These are phyloP conservation scores for Saccharomyces uvarum DNA, from an alignment of 1,139 yeast species.

Conservation along the genomic window DNA sequence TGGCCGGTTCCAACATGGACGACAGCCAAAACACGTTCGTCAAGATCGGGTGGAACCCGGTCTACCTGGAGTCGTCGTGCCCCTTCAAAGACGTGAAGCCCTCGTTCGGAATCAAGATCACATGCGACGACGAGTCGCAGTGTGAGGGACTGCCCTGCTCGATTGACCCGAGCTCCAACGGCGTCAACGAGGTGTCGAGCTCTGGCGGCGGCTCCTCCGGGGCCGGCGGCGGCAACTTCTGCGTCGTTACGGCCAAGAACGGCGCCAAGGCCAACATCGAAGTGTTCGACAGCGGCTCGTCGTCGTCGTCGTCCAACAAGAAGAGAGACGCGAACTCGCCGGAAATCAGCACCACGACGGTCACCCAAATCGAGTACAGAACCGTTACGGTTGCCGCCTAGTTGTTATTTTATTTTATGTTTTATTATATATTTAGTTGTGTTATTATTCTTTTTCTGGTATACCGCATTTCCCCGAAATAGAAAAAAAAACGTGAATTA, in stretches of 20 bases:
- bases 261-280: conserved; percentile 63
- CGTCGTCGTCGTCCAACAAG: neutral
- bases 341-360: neutral
- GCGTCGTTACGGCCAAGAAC: conserved; percentile 71
- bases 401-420: no score
- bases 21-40: conserved; percentile 59
- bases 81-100: conserved; percentile 54
- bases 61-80: conserved; percentile 52
- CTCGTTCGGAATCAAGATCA: conserved; percentile 60
- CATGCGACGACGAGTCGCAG: conserved; percentile 57
- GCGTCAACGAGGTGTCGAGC: conserved; percentile 45
- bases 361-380: conserved; percentile 12
- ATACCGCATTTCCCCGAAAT: no score
- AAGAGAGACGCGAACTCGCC: neutral
- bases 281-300: conserved; percentile 41
- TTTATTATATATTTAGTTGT: neutral
- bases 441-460: no score
- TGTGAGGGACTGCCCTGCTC: conserved; percentile 75
- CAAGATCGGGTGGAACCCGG: conserved; percentile 88
- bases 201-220: conserved; percentile 34
- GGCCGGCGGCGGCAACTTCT: conserved; percentile 66
- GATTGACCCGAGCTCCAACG: conserved; percentile 61
- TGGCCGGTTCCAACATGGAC: conserved; percentile 83
- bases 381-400: conserved; percentile 10
- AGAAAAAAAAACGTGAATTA: neutral